phyloP scores from a whole-genome alignment of 345 rosid species.

The Zanthoxylum bungeanum region DNA sequence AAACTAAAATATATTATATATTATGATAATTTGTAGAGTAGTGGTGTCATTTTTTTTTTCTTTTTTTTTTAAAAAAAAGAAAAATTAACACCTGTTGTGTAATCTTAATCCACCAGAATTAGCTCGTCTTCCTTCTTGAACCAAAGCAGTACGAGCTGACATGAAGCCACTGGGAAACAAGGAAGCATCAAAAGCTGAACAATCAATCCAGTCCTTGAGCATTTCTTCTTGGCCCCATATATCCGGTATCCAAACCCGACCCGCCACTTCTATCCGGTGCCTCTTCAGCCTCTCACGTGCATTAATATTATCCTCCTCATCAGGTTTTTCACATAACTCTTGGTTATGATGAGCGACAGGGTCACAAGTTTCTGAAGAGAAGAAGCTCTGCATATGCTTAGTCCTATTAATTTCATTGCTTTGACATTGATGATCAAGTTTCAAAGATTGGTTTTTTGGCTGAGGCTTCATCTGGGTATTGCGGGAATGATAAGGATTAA shows the following conservation, averaged over 20 bases:
- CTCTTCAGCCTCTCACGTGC: slow-evolving; percentile 46
- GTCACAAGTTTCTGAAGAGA: background rate
- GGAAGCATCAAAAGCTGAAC: slow-evolving; percentile 63
- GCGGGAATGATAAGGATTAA: slow-evolving; percentile 10
- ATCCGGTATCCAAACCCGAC: slow-evolving; percentile 84
- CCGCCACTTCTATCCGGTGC: slow-evolving; percentile 54
- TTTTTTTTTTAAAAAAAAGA: too few relatives aligned
- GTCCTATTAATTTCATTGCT: too few relatives aligned
- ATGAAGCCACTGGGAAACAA: slow-evolving; percentile 42
- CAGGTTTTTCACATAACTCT: slow-evolving; percentile 7
- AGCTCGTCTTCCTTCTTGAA: slow-evolving; percentile 54
- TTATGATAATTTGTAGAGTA: too few relatives aligned
- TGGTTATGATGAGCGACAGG: background rate
- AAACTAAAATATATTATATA: too few relatives aligned
- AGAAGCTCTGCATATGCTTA: background rate
- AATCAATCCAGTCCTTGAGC: slow-evolving; percentile 77
- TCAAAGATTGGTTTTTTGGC: background rate
- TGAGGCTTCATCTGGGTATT: background rate
- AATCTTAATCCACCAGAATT: slow-evolving; percentile 41
- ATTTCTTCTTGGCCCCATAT: slow-evolving; percentile 87
- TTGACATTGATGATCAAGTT: background rate
- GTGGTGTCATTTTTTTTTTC: too few relatives aligned
- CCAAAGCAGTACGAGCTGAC: slow-evolving; percentile 75
- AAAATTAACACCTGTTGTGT: slow-evolving; percentile 67
- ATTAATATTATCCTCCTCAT: slow-evolving; percentile 14